These are phyloP conservation scores for Sugiyamaella marilandica DNA, from an alignment of 805 yeast species.

Conservation along the genomic window DNA sequence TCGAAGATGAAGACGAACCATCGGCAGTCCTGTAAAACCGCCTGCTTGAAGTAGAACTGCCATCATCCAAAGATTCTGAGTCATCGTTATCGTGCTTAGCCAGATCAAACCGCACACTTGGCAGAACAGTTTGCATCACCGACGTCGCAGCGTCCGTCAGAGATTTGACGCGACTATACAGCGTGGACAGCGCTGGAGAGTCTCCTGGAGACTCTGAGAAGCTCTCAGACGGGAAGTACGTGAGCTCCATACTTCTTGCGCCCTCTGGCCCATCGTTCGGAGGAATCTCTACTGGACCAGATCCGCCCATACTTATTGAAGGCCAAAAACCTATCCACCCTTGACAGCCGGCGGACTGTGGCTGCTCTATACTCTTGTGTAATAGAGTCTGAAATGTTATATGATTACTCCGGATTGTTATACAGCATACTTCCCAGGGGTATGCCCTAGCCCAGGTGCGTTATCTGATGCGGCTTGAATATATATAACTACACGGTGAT, in stretches of 20 bases:
- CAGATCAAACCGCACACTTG: conserved; percentile 4
- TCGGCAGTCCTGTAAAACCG: neutral
- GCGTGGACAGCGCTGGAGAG: conserved; percentile 17
- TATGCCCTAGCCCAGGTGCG: neutral
- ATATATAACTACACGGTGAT: too few relatives aligned
- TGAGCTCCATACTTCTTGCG: conserved; percentile 5
- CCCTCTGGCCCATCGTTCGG: neutral
- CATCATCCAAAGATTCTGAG: neutral
- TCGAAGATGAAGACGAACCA: neutral
- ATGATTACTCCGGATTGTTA: neutral
- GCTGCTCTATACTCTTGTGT: too few relatives aligned
- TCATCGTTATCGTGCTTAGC: neutral
- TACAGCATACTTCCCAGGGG: neutral
- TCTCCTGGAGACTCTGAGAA: conserved; percentile 19
- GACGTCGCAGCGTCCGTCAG: conserved; percentile 22
- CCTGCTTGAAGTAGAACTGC: neutral
- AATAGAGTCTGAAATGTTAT: neutral
- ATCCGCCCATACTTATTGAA: neutral
- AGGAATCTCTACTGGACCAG: neutral
- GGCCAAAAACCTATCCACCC: too few relatives aligned
- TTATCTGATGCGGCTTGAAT: neutral
- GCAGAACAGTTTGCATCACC: conserved; percentile 22
- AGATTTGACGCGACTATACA: conserved; percentile 23
- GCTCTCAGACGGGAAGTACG: conserved; percentile 23
- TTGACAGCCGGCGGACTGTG: too few relatives aligned